Evolutionary conservation across 805 yeast genomes (phyloP).

Genomic region (Candida oleophila): DNA sequence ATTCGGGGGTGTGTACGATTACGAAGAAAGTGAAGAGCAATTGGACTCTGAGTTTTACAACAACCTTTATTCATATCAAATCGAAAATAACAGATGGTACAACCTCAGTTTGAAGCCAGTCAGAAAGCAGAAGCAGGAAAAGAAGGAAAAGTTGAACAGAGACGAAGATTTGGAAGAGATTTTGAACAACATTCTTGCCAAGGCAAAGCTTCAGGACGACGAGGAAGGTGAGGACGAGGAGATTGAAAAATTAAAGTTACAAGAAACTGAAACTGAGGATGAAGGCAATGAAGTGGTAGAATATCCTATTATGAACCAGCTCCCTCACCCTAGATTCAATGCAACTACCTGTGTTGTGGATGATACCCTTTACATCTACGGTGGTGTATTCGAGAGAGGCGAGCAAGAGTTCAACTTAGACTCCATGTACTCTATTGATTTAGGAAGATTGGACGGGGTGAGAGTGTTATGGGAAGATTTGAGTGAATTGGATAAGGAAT

Average conservation of each 20-base stretch:
- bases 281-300: constrained; percentile 41
- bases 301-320: constrained; percentile 54
- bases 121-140: constrained; percentile 48
- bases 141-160: constrained; percentile 50
- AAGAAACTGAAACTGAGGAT: constrained; percentile 41
- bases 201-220: constrained; percentile 68
- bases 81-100: constrained; percentile 88
- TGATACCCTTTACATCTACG: constrained; percentile 79
- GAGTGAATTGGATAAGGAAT: constrained; percentile 51
- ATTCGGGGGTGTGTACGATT: constrained; percentile 95
- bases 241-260: constrained; percentile 32
- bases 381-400: constrained; percentile 88
- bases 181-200: constrained; percentile 68
- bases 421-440: constrained; percentile 80
- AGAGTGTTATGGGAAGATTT: constrained; percentile 89
- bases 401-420: constrained; percentile 85
- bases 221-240: constrained; percentile 33
- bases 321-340: constrained; percentile 90
- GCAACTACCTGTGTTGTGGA: constrained; percentile 82
- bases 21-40: constrained; percentile 92
- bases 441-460: constrained; percentile 84
- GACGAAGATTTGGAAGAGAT: constrained; percentile 83
- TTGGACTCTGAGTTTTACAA: constrained; percentile 83
- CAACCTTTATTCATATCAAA: constrained; percentile 75
- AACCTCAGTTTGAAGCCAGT: constrained; percentile 61